A percentile compares a stretch with the other conserved stretches of the same genome.
phyloP scores from a whole-genome alignment of 768 basidiomycete genomes.

The Suillus placidus region DNA sequence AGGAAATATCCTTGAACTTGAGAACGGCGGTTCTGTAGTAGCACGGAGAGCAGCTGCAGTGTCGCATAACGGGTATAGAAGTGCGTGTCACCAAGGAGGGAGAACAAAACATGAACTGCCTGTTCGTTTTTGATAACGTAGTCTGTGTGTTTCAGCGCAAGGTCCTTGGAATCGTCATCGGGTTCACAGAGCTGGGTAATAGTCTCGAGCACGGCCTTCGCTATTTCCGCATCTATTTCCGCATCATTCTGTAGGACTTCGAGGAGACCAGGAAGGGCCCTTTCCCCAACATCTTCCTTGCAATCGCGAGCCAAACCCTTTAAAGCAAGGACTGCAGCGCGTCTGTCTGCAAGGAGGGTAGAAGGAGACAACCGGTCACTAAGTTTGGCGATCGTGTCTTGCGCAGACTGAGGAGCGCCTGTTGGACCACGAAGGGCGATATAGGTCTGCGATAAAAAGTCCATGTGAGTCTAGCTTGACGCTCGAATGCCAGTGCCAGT shows the following conservation, averaged over 20 bases:
- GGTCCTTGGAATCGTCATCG: slow-evolving; percentile 59
- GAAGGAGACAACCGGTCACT: slow-evolving; percentile 91
- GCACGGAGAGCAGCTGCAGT: slow-evolving; percentile 76
- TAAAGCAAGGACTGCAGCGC: slow-evolving; percentile 90
- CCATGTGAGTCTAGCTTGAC: background rate
- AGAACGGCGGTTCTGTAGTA: slow-evolving; percentile 82
- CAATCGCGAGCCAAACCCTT: slow-evolving; percentile 93
- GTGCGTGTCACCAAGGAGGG: slow-evolving; percentile 70
- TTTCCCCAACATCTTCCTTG: slow-evolving; percentile 84
- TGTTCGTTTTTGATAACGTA: slow-evolving; percentile 71
- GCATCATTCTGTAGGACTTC: slow-evolving; percentile 87
- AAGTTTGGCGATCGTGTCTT: slow-evolving; percentile 85
- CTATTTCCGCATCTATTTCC: slow-evolving; percentile 88
- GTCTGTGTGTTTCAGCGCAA: slow-evolving; percentile 87
- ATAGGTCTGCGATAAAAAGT: slow-evolving; percentile 81
- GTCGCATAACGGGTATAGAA: slow-evolving; percentile 88
- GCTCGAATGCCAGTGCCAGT: slow-evolving; percentile 26
- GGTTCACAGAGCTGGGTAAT: slow-evolving; percentile 83
- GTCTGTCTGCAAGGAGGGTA: slow-evolving; percentile 85
- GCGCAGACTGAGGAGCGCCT: slow-evolving; percentile 79
- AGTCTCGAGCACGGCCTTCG: slow-evolving; percentile 91
- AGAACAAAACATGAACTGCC: slow-evolving; percentile 73
- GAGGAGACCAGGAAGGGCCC: slow-evolving; percentile 75
- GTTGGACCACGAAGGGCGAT: slow-evolving; percentile 83
- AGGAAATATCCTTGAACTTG: slow-evolving; percentile 90